A percentile compares a stretch with the other conserved stretches of the same genome.
Evolutionary conservation across 148 eudicot species (phyloP).

Genomic region (Chenopodium album): DNA sequence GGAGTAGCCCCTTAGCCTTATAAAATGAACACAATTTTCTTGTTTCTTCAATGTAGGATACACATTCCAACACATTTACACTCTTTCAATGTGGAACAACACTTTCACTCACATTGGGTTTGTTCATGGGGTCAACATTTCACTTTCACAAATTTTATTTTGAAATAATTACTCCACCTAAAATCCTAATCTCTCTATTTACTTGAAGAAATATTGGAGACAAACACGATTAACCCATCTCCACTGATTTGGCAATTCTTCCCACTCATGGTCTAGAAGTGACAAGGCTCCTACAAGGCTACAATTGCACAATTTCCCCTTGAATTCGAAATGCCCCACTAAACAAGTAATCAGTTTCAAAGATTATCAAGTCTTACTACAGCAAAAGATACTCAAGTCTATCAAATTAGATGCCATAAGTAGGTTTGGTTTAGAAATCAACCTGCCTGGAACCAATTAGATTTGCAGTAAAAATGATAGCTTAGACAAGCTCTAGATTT

Average conservation of each 20-base stretch:
- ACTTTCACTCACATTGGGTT: too few species aligned
- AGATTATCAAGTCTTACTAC: not conserved
- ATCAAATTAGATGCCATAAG: not conserved
- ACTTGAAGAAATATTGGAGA: not conserved
- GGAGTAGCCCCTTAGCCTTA: too few species aligned
- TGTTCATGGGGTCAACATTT: too few species aligned
- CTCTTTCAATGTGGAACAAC: too few species aligned
- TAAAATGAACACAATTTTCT: too few species aligned
- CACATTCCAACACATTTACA: too few species aligned
- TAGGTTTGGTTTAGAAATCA: not conserved
- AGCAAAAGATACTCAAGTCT: not conserved
- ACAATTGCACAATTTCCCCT: not conserved
- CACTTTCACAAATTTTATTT: too few species aligned
- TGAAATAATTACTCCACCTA: not conserved
- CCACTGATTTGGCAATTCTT: not conserved
- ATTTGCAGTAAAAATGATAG: too few species aligned
- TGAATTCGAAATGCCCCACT: not conserved
- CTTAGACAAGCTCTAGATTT: not conserved
- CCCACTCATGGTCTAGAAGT: not conserved
- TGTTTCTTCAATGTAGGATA: too few species aligned
- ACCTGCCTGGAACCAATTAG: not conserved
- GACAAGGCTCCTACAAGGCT: not conserved
- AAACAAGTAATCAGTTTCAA: not conserved
- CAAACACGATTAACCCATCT: too few species aligned
- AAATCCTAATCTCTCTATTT: too few species aligned